Evolutionary conservation across 176 grass and related monocot species (phyloP).

Genomic region (Eremochloa ophiuroides): DNA sequence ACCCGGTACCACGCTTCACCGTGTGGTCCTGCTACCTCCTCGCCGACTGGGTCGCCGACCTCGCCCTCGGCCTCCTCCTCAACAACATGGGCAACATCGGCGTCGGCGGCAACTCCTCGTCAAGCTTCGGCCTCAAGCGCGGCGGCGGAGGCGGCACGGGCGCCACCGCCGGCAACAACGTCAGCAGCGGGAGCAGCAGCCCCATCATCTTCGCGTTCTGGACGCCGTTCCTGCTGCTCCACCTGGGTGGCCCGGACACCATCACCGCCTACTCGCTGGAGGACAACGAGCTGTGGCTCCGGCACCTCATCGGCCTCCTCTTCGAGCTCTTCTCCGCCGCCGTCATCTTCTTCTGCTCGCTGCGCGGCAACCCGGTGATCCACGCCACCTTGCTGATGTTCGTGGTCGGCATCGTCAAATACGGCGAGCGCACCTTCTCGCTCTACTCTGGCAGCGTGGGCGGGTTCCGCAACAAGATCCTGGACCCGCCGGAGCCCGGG

Average conservation of each 20-base stretch:
- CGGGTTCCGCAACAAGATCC: slow-evolving; percentile 13
- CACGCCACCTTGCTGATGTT: slow-evolving; percentile 39
- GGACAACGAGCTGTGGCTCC: slow-evolving; percentile 55
- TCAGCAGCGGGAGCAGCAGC: background rate
- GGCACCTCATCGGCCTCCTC: slow-evolving; percentile 50
- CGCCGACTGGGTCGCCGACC: slow-evolving; percentile 60
- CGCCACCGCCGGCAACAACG: background rate
- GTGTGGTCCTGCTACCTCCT: slow-evolving; percentile 46
- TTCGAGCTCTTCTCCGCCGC: slow-evolving; percentile 43
- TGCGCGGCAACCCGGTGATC: slow-evolving; percentile 23
- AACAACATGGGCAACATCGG: slow-evolving; percentile 55
- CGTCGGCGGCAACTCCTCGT: background rate
- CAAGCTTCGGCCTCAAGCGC: slow-evolving; percentile 26
- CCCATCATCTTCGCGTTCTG: slow-evolving; percentile 52
- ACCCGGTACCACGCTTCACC: background rate
- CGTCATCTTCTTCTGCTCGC: slow-evolving; percentile 37
- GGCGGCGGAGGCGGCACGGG: background rate
- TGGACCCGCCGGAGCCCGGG: background rate
- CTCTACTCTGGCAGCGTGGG: slow-evolving; percentile 37
- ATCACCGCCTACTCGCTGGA: slow-evolving; percentile 61
- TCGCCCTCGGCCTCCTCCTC: slow-evolving; percentile 46
- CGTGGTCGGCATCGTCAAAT: slow-evolving; percentile 43
- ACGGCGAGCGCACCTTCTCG: slow-evolving; percentile 51
- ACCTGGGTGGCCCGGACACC: slow-evolving; percentile 64
- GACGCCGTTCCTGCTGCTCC: slow-evolving; percentile 71